These are phyloP conservation scores for Prunus padus DNA, from an alignment of 306 rosid genomes.

Conservation along the genomic window DNA sequence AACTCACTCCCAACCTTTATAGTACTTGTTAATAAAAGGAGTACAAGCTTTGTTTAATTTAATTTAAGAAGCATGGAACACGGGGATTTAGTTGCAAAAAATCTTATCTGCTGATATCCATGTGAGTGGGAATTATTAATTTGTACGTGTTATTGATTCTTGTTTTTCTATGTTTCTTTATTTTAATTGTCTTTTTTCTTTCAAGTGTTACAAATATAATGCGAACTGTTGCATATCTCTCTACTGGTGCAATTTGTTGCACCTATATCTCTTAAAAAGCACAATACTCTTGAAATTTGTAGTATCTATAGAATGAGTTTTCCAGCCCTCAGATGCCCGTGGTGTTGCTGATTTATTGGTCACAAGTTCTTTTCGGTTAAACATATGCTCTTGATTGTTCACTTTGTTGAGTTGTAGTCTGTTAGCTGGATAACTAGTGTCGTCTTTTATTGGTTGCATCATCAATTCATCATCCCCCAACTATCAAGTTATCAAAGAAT, in stretches of 20 bases:
- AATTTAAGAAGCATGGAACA: too few relatives aligned
- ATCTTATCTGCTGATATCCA: too few relatives aligned
- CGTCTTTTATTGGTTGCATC: not conserved
- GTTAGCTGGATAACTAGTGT: not conserved
- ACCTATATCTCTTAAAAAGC: not conserved
- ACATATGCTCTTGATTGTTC: not conserved
- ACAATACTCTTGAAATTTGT: not conserved
- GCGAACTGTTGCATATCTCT: not conserved
- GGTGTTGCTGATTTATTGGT: not conserved
- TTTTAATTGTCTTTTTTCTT: too few relatives aligned
- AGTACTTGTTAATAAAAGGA: too few relatives aligned
- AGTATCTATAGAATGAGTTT: too few relatives aligned
- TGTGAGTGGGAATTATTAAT: too few relatives aligned
- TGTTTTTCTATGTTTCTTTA: too few relatives aligned
- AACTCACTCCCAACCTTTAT: too few relatives aligned
- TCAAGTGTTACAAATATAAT: not conserved
- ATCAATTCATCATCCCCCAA: not conserved
- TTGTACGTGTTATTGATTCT: too few relatives aligned
- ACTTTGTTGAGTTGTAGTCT: not conserved
- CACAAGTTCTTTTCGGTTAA: not conserved
- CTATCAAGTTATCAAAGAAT: not conserved
- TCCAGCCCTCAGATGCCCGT: too few relatives aligned
- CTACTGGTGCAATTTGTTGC: not conserved
- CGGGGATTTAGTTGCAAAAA: too few relatives aligned
- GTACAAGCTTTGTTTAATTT: too few relatives aligned